phyloP scores from a whole-genome alignment of 2,329 filamentous ascomycete genomes.

The Apiospora arundinis region DNA sequence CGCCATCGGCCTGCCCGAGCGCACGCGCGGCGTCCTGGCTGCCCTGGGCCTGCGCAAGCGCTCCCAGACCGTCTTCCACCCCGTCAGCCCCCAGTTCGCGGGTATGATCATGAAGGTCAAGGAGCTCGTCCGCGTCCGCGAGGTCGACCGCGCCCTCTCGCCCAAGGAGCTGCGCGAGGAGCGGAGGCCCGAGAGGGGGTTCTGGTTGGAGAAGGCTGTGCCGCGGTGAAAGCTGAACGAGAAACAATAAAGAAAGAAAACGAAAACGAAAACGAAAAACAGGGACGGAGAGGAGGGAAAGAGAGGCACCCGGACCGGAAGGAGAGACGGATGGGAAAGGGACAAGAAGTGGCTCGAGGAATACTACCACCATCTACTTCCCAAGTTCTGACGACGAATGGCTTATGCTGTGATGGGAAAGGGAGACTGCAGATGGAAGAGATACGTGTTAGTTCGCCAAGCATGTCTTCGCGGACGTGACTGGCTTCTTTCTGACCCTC shows the following conservation, averaged over 20 bases:
- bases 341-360: neutral
- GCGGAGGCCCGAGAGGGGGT: slow-evolving; percentile 79
- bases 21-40: slow-evolving; percentile 79
- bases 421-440: neutral
- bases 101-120: slow-evolving; percentile 95
- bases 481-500: neutral
- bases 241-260: too few species aligned
- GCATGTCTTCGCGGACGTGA: neutral
- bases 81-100: slow-evolving; percentile 79
- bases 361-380: too few species aligned
- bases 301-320: too few species aligned
- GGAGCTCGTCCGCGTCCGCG: slow-evolving; percentile 83
- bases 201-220: slow-evolving; percentile 72
- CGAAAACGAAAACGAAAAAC: neutral
- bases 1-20: slow-evolving; percentile 84
- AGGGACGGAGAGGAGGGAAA: neutral
- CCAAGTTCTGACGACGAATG: neutral
- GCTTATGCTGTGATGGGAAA: neutral
- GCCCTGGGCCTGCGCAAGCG: slow-evolving; percentile 87
- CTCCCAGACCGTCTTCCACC: slow-evolving; percentile 87
- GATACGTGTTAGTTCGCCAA: too few species aligned
- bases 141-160: slow-evolving; percentile 71
- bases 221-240: slow-evolving; percentile 36
- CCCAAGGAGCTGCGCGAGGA: slow-evolving; percentile 72
- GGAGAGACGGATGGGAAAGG: neutral